Conservation (phyloP, 1,284 basidiomycete species). For the Rhizopogon hawkerae region DNA sequence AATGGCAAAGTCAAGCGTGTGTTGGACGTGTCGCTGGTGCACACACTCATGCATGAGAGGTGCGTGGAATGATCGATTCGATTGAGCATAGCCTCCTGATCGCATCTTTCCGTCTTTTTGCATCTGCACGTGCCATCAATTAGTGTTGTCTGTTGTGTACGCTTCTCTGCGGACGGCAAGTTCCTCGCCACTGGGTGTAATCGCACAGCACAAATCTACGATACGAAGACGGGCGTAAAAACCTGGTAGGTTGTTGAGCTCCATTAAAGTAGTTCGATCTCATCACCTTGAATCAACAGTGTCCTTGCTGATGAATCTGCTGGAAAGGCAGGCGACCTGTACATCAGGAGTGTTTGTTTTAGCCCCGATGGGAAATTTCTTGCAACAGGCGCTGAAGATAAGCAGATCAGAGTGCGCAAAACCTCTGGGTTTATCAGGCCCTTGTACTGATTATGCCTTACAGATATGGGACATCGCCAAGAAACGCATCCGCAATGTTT, state of each 20-base stretch:
- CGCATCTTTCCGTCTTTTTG: slow-evolving; percentile 7
- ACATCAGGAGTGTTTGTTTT: slow-evolving; percentile 81
- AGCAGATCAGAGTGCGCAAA: slow-evolving; percentile 63
- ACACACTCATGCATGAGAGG: slow-evolving; percentile 92
- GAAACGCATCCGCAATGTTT: slow-evolving; percentile 62
- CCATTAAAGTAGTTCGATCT: slow-evolving; percentile 1
- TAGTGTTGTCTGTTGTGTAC: slow-evolving; percentile 76
- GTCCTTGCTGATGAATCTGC: slow-evolving; percentile 62
- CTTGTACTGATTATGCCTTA: slow-evolving; percentile 5
- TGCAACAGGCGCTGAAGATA: slow-evolving; percentile 80
- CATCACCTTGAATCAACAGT: slow-evolving; percentile 31
- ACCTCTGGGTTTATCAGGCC: slow-evolving; percentile 3
- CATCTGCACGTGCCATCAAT: slow-evolving; percentile 9
- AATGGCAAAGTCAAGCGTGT: slow-evolving; percentile 78
- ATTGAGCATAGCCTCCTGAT: slow-evolving; percentile 3
- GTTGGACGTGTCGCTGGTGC: slow-evolving; percentile 83
- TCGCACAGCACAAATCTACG: slow-evolving; percentile 68
- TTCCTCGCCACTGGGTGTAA: slow-evolving; percentile 75
- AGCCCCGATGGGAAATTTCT: slow-evolving; percentile 75
- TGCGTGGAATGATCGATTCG: slow-evolving; percentile 28
- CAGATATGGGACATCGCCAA: slow-evolving; percentile 84
- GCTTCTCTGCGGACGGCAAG: slow-evolving; percentile 76
- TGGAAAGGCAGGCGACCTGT: slow-evolving; percentile 63
- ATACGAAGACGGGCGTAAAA: slow-evolving; percentile 62
- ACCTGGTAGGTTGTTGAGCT: slow-evolving; percentile 37